Evolutionary conservation across 2,329 filamentous ascomycete genomes (phyloP).

Genomic region (Curvularia hawaiiensis): DNA sequence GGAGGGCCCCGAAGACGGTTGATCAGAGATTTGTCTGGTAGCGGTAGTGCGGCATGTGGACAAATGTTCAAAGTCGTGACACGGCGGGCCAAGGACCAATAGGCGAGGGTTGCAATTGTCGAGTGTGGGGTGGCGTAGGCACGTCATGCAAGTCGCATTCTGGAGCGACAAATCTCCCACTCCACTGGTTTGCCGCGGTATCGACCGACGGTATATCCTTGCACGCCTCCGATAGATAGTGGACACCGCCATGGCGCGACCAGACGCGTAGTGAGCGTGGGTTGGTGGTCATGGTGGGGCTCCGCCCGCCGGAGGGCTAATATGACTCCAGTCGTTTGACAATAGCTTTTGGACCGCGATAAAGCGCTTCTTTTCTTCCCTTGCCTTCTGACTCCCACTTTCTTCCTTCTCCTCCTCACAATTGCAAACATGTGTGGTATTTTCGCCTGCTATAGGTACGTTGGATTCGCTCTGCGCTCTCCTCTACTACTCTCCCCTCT

Average conservation of each 20-base stretch:
- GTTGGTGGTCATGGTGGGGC: slow-evolving; percentile 8
- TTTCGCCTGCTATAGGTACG: slow-evolving; percentile 88
- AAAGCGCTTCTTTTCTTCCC: slow-evolving; percentile 8
- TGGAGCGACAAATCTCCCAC: slow-evolving; percentile 5
- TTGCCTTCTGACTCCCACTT: slow-evolving; percentile 10
- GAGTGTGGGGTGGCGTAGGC: slow-evolving; percentile 14
- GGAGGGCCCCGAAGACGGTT: not conserved
- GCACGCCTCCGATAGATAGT: slow-evolving; percentile 5
- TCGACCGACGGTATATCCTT: slow-evolving; percentile 8
- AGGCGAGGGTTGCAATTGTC: slow-evolving; percentile 11
- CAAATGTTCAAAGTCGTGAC: not conserved
- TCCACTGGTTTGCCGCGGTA: slow-evolving; percentile 15
- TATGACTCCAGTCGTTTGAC: slow-evolving; percentile 29
- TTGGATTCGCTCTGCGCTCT: slow-evolving; percentile 17
- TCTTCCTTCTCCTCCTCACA: slow-evolving; percentile 13
- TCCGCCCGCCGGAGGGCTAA: slow-evolving; percentile 25
- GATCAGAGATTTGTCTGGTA: not conserved
- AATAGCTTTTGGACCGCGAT: slow-evolving; percentile 28
- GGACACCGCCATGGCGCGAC: slow-evolving; percentile 6
- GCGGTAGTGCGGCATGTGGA: not conserved
- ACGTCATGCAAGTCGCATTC: slow-evolving; percentile 6
- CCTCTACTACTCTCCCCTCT: slow-evolving; percentile 30
- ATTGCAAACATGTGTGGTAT: slow-evolving; percentile 85
- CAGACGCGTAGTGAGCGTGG: slow-evolving; percentile 8
- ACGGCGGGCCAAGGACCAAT: slow-evolving; percentile 20